A percentile compares a stretch with the other conserved stretches of the same genome.
Conservation (phyloP, 2,329 filamentous ascomycete species). For the Dactylellina cionopaga region DNA sequence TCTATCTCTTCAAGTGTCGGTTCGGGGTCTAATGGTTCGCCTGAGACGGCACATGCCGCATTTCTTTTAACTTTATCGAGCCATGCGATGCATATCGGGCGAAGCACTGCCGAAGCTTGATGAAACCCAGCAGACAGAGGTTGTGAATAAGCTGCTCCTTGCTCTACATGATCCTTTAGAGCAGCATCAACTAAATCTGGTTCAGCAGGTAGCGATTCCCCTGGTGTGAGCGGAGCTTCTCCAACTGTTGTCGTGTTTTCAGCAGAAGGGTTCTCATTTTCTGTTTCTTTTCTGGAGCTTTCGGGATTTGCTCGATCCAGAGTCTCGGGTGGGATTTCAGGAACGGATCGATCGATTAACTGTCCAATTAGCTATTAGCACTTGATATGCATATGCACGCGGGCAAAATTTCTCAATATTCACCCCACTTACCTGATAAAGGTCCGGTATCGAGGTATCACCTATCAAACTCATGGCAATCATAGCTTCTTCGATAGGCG, state of each 20-base stretch:
- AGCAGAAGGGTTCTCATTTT: not conserved
- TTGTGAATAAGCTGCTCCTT: not conserved
- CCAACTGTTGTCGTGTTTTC: not conserved
- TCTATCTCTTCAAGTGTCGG: conserved; percentile 33
- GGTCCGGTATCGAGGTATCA: conserved; percentile 42
- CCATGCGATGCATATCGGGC: conserved; percentile 34
- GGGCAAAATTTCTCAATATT: too few species aligned
- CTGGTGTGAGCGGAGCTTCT: not conserved
- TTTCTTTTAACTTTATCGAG: conserved; percentile 43
- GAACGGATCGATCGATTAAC: conserved; percentile 43
- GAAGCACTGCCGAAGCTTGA: conserved; percentile 24
- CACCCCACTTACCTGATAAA: conserved; percentile 36
- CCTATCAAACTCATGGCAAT: conserved; percentile 50
- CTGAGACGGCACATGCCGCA: conserved; percentile 7
- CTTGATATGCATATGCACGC: not conserved
- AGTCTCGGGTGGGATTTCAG: conserved; percentile 38
- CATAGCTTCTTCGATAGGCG: conserved; percentile 46
- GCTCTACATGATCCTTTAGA: conserved; percentile 34
- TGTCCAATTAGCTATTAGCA: not conserved
- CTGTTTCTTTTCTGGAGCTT: not conserved
- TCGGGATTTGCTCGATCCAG: conserved; percentile 34
- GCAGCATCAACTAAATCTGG: conserved; percentile 9
- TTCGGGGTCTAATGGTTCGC: conserved; percentile 24
- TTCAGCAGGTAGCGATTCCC: not conserved
- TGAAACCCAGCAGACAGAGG: conserved; percentile 29